Base-by-base conservation (phyloP, 2,329 filamentous ascomycete genomes). In the Sclerotinia spermophila region DNA sequence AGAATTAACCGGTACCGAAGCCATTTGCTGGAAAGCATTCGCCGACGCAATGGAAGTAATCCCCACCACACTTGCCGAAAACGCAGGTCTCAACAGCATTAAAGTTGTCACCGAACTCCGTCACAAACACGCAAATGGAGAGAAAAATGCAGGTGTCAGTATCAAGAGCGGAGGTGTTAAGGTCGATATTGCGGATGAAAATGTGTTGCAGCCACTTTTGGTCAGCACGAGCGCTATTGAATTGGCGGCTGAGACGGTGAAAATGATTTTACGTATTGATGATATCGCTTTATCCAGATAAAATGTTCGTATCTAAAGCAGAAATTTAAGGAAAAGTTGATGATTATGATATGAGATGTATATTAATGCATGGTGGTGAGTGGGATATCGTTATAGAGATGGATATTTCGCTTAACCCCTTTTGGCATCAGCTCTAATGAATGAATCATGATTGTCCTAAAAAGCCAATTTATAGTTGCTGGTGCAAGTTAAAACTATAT, bases 21-120 rank as follows among this genome's bases (percentile, higher is more conserved):
- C 94, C 53, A 97, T 98, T 79, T 99, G 96, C 88, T 99, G 93
- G 93, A 98, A 97, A 84, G 95, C 95, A 0, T 99, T 99, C 79
- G 96, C 96, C 2, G 95, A 99, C 74, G 96, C 96, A 11, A 91
- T 99, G 84, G 96, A 99, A 83, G 93, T 99, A 56, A 92, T 99
- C 69, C 96, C 96, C 21, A 97, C 95, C 45, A 99, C 96, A 1
- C 86, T 99, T 76, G 96, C 96, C 0, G 96, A 99, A 84, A 99
- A 99, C 78, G 96, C 96, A 0, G 96, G 96, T 65, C 86, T 99
- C 74, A 99, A 99, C 86, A 95, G 92, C 81, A 99, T 99, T 86
- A 97, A 96, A 84, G 96, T 99, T 40, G 96, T 99, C 61, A 99
- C 96, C 38, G 96, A 98, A 78, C 84, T 99, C 79, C 88, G 96